phyloP scores from a whole-genome alignment of 768 basidiomycete species.

The Boletus rubroflammeus region DNA sequence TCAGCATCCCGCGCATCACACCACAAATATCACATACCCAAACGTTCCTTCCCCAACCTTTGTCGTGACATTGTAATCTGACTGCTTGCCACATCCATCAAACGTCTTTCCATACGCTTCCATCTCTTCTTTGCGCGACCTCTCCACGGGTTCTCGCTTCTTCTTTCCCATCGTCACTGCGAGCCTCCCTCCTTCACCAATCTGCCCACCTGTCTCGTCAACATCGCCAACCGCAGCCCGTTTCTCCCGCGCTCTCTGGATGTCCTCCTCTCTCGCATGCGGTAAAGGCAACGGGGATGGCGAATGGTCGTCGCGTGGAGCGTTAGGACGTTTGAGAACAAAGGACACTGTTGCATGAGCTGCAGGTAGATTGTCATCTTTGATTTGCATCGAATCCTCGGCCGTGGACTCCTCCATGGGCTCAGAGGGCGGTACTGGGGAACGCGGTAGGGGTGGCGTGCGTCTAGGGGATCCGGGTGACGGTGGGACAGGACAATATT shows the following conservation, averaged over 20 bases:
- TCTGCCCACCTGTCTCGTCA: conserved; percentile 6
- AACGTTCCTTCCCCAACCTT: conserved; percentile 98
- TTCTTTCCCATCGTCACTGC: conserved; percentile 15
- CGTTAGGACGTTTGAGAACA: conserved; percentile 42
- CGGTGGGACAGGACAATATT: conserved; percentile 22
- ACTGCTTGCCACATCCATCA: conserved; percentile 64
- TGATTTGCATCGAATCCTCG: conserved; percentile 10
- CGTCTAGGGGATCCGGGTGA: conserved; percentile 23
- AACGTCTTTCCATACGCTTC: conserved; percentile 66
- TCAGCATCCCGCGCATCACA: conserved; percentile 6
- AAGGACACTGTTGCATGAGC: conserved; percentile 41
- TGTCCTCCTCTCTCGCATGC: conserved; percentile 28
- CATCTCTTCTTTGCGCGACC: conserved; percentile 62
- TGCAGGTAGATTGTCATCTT: conserved; percentile 33
- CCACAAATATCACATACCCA: conserved; percentile 55
- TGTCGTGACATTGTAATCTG: conserved; percentile 75
- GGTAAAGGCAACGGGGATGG: conserved; percentile 38
- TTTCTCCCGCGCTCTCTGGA: conserved; percentile 26
- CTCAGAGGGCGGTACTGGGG: conserved; percentile 33
- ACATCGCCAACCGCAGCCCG: conserved; percentile 8
- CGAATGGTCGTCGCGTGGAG: conserved; percentile 45
- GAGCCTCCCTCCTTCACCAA: neutral
- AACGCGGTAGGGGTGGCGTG: conserved; percentile 20
- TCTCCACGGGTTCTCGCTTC: conserved; percentile 43
- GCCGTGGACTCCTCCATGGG: conserved; percentile 31